Percentiles rank a stretch among this genome's conserved stretches.
Conservation (phyloP, 2,329 filamentous ascomycete species). For the Colletotrichum truncatum region DNA sequence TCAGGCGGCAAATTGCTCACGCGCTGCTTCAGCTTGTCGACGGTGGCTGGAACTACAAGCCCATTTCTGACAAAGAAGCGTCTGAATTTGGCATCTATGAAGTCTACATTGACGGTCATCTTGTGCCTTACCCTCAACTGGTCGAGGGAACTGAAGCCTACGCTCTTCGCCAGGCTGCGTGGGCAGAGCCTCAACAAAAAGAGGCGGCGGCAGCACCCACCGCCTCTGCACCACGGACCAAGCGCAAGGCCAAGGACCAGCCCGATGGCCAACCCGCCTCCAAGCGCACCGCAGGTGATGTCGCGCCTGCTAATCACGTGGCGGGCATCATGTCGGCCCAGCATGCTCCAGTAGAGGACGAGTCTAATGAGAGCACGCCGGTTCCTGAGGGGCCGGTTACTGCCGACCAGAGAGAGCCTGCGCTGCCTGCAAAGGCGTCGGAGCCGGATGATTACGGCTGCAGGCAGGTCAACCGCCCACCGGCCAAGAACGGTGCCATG, state of each 20-base stretch:
- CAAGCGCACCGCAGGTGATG: slow-evolving; percentile 53
- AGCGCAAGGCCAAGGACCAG: slow-evolving; percentile 61
- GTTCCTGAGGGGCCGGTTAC: slow-evolving; percentile 34
- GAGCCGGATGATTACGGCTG: slow-evolving; percentile 63
- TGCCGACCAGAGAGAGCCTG: slow-evolving; percentile 37
- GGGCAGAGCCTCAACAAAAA: slow-evolving; percentile 22
- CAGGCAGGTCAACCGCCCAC: slow-evolving; percentile 53
- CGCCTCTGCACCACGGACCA: slow-evolving; percentile 37
- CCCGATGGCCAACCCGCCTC: slow-evolving; percentile 58
- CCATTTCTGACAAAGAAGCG: slow-evolving; percentile 54
- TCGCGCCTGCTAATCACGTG: slow-evolving; percentile 32
- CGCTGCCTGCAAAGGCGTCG: slow-evolving; percentile 40
- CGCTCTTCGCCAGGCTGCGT: slow-evolving; percentile 27
- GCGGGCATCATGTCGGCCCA: slow-evolving; percentile 44
- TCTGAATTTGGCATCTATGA: slow-evolving; percentile 55
- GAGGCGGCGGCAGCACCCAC: slow-evolving; percentile 10
- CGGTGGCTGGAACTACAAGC: slow-evolving; percentile 54
- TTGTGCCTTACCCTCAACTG: slow-evolving; percentile 56
- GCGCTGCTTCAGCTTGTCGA: slow-evolving; percentile 47
- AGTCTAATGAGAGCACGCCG: slow-evolving; percentile 39
- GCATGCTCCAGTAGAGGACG: slow-evolving; percentile 33
- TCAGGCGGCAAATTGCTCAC: slow-evolving; percentile 31
- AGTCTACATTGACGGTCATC: slow-evolving; percentile 48
- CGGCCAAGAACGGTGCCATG: slow-evolving; percentile 44
- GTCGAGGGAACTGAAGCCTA: slow-evolving; percentile 48